Conservation (phyloP, 2,329 filamentous ascomycete genomes). For the Myriosclerotinia scirpicola region DNA sequence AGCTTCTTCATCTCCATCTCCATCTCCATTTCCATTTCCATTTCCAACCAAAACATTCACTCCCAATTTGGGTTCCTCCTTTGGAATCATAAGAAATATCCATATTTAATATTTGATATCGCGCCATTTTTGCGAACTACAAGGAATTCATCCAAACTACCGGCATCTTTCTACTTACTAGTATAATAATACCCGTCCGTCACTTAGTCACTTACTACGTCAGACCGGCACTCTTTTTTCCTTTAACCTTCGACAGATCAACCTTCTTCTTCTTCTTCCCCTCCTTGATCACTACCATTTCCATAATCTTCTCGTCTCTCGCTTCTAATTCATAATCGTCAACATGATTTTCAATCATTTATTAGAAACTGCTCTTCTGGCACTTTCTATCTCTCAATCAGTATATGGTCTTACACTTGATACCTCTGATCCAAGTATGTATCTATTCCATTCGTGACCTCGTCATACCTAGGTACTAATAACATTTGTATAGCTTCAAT, state of each 20-base stretch:
- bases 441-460: background rate
- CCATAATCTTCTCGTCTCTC: background rate
- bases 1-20: too few species aligned
- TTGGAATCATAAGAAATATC: too few species aligned
- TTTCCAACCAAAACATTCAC: too few species aligned
- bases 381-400: conserved; percentile 8
- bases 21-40: too few species aligned
- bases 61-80: too few species aligned
- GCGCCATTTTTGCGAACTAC: background rate
- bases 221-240: background rate
- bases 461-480: background rate
- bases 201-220: background rate
- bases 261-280: background rate
- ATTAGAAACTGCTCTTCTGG: background rate
- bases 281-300: background rate
- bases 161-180: too few species aligned
- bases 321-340: conserved; percentile 5
- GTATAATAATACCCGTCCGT: too few species aligned
- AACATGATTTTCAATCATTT: background rate
- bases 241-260: too few species aligned
- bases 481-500: conserved; percentile 53
- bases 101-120: background rate
- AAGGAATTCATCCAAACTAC: too few species aligned
- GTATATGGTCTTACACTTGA: conserved; percentile 20
- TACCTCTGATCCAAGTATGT: conserved; percentile 15